These are phyloP conservation scores for Fusarium staphyleae DNA, from an alignment of 2,329 filamentous ascomycete species.

Conservation along the genomic window DNA sequence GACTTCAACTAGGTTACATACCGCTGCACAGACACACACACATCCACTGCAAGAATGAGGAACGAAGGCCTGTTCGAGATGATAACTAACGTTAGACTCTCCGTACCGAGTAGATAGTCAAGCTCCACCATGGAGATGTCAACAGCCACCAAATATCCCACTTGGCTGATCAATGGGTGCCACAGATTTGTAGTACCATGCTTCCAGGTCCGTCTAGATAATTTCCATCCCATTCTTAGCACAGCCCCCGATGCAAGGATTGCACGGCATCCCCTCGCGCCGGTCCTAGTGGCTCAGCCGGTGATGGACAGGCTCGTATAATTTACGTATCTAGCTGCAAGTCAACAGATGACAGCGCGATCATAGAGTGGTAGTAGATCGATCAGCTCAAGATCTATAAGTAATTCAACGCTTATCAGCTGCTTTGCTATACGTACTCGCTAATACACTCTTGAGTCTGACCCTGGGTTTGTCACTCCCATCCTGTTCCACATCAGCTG, in stretches of 20 bases:
- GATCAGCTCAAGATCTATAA: not conserved
- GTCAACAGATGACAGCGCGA: too few species aligned
- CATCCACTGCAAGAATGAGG: not conserved
- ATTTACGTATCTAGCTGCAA: too few species aligned
- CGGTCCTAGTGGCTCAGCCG: slow-evolving; percentile 28
- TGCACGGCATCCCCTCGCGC: slow-evolving; percentile 14
- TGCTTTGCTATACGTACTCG: too few species aligned
- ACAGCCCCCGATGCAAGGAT: slow-evolving; percentile 27
- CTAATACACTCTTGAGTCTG: too few species aligned
- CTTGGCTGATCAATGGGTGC: not conserved
- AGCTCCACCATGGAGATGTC: not conserved
- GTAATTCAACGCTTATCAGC: too few species aligned
- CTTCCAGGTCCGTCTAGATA: not conserved
- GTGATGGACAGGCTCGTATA: not conserved
- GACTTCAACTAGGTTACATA: not conserved
- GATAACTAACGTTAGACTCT: too few species aligned
- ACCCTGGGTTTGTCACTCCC: not conserved
- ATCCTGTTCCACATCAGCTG: not conserved
- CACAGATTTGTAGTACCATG: not conserved
- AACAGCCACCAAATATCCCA: slow-evolving; percentile 6
- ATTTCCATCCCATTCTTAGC: slow-evolving; percentile 3
- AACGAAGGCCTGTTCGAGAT: not conserved
- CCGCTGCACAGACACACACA: not conserved
- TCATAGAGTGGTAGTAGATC: too few species aligned
- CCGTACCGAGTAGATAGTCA: not conserved